A percentile compares a stretch with the other conserved stretches of the same genome.
Conservation (phyloP, 2,329 filamentous ascomycete genomes). For the Stagonosporopsis rhizophila region DNA sequence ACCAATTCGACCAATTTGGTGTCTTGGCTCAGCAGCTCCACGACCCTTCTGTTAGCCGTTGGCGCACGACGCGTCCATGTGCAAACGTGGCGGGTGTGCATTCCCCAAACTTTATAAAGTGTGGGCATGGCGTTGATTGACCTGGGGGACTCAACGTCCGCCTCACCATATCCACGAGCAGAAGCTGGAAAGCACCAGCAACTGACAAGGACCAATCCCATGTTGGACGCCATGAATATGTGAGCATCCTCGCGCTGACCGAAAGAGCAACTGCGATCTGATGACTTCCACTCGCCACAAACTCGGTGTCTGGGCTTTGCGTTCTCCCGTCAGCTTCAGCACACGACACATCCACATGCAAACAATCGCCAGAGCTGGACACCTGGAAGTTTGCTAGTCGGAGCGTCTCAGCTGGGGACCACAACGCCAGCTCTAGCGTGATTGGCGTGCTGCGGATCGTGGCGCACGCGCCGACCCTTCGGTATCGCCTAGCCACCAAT, state of each 20-base stretch:
- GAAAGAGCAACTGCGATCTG: background rate
- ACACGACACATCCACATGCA: constrained; percentile 1
- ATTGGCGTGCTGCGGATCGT: constrained; percentile 8
- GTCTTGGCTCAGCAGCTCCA: background rate
- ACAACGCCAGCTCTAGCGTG: background rate
- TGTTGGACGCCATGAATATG: background rate
- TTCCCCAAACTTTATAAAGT: background rate
- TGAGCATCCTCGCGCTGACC: background rate
- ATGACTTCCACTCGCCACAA: background rate
- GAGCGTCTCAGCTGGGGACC: constrained; percentile 1
- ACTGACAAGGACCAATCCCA: background rate
- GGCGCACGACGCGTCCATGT: background rate
- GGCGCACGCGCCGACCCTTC: constrained; percentile 12
- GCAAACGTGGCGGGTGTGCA: background rate
- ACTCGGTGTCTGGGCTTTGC: constrained; percentile 3
- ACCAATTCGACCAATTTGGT: background rate
- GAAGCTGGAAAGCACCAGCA: background rate
- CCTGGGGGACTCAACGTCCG: background rate
- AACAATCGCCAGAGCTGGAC: constrained; percentile 8
- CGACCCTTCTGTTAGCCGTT: background rate
- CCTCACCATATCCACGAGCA: background rate
- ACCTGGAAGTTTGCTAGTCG: background rate
- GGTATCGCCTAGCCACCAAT: constrained; percentile 10
- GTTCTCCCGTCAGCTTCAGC: background rate
- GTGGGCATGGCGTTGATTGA: background rate